These are phyloP conservation scores for Cytospora schulzeri DNA, from an alignment of 2,329 filamentous ascomycete genomes.

Conservation along the genomic window DNA sequence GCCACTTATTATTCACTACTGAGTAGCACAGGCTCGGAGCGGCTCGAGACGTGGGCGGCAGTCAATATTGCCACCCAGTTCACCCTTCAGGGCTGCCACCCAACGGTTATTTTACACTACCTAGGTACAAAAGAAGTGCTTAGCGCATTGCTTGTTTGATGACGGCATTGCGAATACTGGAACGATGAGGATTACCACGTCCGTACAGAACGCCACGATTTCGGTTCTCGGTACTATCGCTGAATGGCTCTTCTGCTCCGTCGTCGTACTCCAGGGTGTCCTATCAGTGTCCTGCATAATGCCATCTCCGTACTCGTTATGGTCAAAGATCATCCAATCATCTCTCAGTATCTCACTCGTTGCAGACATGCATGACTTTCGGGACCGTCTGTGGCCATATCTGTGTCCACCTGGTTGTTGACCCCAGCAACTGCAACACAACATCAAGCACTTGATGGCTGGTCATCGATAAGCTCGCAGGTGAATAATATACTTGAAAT, in stretches of 20 bases:
- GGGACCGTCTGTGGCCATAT: neutral
- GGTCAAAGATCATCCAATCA: neutral
- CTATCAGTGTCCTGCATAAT: neutral
- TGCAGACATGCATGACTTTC: neutral
- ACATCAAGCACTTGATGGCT: neutral
- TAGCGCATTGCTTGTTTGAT: neutral
- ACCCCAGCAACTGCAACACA: neutral
- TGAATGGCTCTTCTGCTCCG: no score
- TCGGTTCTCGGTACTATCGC: no score
- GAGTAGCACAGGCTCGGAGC: neutral
- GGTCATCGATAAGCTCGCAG: slow-evolving; percentile 3
- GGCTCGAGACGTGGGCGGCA: neutral
- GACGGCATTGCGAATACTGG: neutral
- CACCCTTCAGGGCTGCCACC: no score
- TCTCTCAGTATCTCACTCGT: neutral
- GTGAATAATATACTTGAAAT: neutral
- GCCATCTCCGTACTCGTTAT: neutral
- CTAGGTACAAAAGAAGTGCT: neutral
- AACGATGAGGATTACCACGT: neutral
- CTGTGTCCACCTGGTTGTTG: neutral
- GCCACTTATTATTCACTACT: neutral
- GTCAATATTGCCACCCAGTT: neutral
- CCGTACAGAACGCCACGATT: neutral
- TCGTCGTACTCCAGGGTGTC: neutral
- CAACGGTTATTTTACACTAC: neutral